phyloP scores from a whole-genome alignment of 2,329 filamentous ascomycete genomes.

The Berkeleyomyces rouxiae region DNA sequence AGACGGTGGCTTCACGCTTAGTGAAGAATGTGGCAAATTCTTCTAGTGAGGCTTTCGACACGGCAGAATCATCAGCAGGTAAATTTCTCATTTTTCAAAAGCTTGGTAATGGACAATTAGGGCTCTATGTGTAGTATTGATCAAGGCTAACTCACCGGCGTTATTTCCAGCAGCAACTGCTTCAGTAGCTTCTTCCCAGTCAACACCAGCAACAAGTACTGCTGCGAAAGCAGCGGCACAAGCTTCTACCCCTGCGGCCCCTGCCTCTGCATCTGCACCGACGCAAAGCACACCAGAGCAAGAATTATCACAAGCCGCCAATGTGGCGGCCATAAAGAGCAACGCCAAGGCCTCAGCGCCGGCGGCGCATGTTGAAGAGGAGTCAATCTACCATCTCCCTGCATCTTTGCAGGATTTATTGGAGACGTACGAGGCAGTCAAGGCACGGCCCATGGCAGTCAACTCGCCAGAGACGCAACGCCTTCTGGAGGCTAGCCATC shows the following conservation, averaged over 20 bases:
- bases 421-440: slow-evolving; percentile 75
- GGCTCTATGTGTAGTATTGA: slow-evolving; percentile 4
- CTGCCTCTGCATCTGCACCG: not conserved
- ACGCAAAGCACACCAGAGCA: not conserved
- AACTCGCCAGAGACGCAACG: slow-evolving; percentile 51
- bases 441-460: slow-evolving; percentile 45
- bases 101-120: slow-evolving; percentile 4
- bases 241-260: not conserved
- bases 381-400: slow-evolving; percentile 86
- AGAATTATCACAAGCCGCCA: slow-evolving; percentile 13
- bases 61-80: slow-evolving; percentile 31
- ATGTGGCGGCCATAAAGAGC: slow-evolving; percentile 32
- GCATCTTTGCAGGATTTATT: slow-evolving; percentile 77
- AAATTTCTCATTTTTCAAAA: slow-evolving; percentile 14
- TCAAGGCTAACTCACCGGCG: not conserved
- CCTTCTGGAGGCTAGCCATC: slow-evolving; percentile 60
- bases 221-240: not conserved
- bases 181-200: slow-evolving; percentile 33
- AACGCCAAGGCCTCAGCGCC: slow-evolving; percentile 21
- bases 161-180: slow-evolving; percentile 24
- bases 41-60: slow-evolving; percentile 24
- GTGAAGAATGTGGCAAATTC: slow-evolving; percentile 24
- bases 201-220: not conserved
- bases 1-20: slow-evolving; percentile 7
- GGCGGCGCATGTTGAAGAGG: slow-evolving; percentile 32